phyloP scores from a whole-genome alignment of 768 basidiomycete species.

The Suillus placidus region DNA sequence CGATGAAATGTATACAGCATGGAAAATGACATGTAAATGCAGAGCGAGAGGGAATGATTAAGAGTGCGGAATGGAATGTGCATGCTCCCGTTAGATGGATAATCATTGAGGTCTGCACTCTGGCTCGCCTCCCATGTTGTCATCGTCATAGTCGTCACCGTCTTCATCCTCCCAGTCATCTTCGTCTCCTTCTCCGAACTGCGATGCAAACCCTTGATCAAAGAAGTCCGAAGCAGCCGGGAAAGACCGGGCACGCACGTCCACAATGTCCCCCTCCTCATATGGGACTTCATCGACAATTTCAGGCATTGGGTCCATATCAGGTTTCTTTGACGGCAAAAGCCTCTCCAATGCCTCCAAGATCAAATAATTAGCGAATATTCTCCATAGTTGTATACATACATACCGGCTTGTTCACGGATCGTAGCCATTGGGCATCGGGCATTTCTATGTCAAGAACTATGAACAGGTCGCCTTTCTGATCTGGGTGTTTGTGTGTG shows the following conservation, averaged over 20 bases:
- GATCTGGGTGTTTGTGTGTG: conserved; percentile 59
- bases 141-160: conserved; percentile 55
- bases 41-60: conserved; percentile 17
- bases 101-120: conserved; percentile 64
- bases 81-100: conserved; percentile 6
- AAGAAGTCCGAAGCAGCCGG: conserved; percentile 75
- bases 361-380: conserved; percentile 13
- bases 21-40: conserved; percentile 28
- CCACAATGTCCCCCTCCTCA: conserved; percentile 77
- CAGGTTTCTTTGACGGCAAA: conserved; percentile 76
- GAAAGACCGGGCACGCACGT: conserved; percentile 82
- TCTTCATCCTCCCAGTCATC: conserved; percentile 75
- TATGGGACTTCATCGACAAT: conserved; percentile 71
- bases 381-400: conserved; percentile 5
- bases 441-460: conserved; percentile 92
- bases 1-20: conserved; percentile 30
- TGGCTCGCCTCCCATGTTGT: conserved; percentile 45
- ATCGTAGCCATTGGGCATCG: conserved; percentile 70
- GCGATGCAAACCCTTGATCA: conserved; percentile 67
- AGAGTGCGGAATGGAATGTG: conserved; percentile 19
- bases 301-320: conserved; percentile 71
- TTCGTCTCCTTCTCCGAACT: conserved; percentile 76
- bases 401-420: conserved; percentile 60
- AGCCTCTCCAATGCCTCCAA: conserved; percentile 62
- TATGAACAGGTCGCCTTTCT: conserved; percentile 82